Base-by-base conservation (phyloP, 2,329 filamentous ascomycete species). In the Xylaria polymorpha region DNA sequence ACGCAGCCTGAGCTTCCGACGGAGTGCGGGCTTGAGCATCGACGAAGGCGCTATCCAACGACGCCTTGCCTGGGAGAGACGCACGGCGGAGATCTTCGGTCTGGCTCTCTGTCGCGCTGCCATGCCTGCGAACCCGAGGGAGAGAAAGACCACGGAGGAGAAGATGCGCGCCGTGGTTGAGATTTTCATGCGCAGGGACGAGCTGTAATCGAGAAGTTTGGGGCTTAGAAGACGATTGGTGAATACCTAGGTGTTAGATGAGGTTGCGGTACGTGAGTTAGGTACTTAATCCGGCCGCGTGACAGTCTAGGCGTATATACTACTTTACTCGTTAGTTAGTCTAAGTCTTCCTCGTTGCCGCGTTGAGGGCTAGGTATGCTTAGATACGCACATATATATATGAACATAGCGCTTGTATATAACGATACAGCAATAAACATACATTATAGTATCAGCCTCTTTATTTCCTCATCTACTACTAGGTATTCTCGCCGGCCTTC, bases 91-190 rank as follows among this genome's bases (percentile, higher is more conserved):
- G 59, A 80, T 93, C 0, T 91, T 96, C 72, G 87, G 88, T 0
- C 82, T 83, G 0, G 83, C 88, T 0, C 83, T 94, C 14, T 91
- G 94, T 68, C 85, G 90, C 8, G 78, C 81, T 1, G 50, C 74
- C 61, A 44, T 74, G 74, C 44, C 60, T 8, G 65, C 69, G n/a
- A 82, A 80, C 66, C 82, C 82, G 2, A 85, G 87, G 79, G 91
- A 92, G 68, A 87, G 82, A 72, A 90, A 85, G 68, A 80, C 82
- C 0, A 79, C 85, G 15, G 89, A 90, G 71, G 92, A 92, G 66
- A 87, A 87, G 77, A 91, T 90, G 82, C 84, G 85, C 65, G 85
- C 85, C 10, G 80, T 94, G 14, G 77, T 97, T 37, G 92, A 94
- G 77, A 81, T 93, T 35, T 97, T 97, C 72, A 76, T 93, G 67